Evolutionary conservation across 352 stramenopile genomes (phyloP), one percentile per base, ranked within the genome.

Genomic region (Phytophthora pistaciae): DNA sequence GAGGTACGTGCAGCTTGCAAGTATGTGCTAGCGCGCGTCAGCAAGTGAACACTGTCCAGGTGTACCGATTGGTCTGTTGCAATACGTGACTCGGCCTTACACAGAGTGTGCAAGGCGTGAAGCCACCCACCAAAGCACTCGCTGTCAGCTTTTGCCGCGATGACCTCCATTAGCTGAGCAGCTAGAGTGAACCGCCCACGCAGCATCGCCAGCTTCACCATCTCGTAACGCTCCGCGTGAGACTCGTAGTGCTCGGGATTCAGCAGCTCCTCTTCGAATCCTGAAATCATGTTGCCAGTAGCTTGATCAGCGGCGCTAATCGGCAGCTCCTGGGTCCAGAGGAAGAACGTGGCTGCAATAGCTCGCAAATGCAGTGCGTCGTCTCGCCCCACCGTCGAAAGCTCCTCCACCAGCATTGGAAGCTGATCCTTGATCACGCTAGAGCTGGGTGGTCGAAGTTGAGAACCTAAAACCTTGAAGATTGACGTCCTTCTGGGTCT

Each of bases 81-180:
- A 50, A 86, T 66, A n/a, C 60, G 53, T 14, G 64, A 74, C 56
- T 83, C 78, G 5, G 79, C 73, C 67, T 83, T 56, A 56, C 70
- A 79, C 40, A 86, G 48, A 1, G 52, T 74, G 9, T 64, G 48
- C 18, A 90, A 57, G 20, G 76, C 80, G 27, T 72, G 56, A 8
- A 90, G 25, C 82, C 82, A 90, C 10, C 79, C 73, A 23, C 80
- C 78, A 74, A 84, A 87, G 46, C 70, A 82, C 49, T 88, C 79
- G 25, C 75, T 78, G 21, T 85, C 78, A 11, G 66, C 25, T 14
- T 58, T 68, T 5, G 42, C 56, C 14, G 70, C 63, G 38, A 90
- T 58, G 1, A 64, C 33, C 11, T 66, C 52, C 31, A 86, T 48
- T 25, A 87, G 53, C 31, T 76, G 57, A 5, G 46, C 23, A 9